Base-by-base conservation (phyloP, 1,139 yeast species). In the Lodderomyces beijingensis region DNA sequence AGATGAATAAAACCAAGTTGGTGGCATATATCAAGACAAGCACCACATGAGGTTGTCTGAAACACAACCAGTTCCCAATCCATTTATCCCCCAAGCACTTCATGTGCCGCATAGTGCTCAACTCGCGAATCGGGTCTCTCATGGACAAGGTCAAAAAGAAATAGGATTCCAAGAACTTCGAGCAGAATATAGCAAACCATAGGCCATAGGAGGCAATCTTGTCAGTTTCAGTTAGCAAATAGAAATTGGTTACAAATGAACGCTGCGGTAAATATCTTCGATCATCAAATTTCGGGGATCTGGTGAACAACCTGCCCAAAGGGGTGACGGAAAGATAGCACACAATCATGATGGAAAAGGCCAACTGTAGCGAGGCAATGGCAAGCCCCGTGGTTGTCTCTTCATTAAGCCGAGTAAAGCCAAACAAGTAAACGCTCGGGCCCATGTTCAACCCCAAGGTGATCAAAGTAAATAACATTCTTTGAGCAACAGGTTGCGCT, bases 111-210 rank as follows among this genome's bases (percentile, higher is more conserved):
- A 72, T 65, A 3, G 54, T 46, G 36, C 67, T 59, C 29, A 74
- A 50, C 36, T 71, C 78, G 36, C 77, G 52, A 8, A 72, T 53
- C 0, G 78, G 74, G 38, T 70, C 78, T 37, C 62, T 56, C 31
- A 72, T 44, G 2, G 77, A 68, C 13, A 69, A 51, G 0, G 77
- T 66, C 26, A 74, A 50, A 41, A 70, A 74, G 45, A 70, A 69
- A 39, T 74, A 74, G 0, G 78, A 70, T 43, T 73, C 79, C 5
- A 62, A 36, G 32, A 70, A 70, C 42, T 73, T 73, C 9, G 72
- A 66, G 9, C 55, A 36, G 37, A 72, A 70, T 1, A 73, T 65
- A 0, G 62, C 57, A 12, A 59, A 28, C 79, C 79, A 74, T 30
- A 74, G 46, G 0, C 70, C 68, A 32, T 57, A 54, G 0, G 79